A percentile compares a stretch with the other conserved stretches of the same genome.
These are phyloP conservation scores for Emergomyces orientalis DNA, from an alignment of 2,329 filamentous ascomycete genomes.

Conservation along the genomic window DNA sequence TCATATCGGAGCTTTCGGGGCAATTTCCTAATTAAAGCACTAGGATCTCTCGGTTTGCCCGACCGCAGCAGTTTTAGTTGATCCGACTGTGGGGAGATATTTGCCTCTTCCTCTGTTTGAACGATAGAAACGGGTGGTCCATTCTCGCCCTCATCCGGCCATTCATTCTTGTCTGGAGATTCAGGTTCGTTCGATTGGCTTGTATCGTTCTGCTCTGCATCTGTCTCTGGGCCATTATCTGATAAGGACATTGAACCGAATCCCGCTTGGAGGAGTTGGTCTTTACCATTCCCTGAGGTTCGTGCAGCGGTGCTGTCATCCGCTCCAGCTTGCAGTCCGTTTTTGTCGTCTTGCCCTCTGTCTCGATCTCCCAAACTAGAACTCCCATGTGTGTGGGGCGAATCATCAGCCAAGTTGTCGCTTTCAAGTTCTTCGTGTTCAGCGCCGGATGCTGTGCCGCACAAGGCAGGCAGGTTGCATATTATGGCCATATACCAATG, in stretches of 20 bases:
- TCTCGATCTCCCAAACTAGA: not conserved
- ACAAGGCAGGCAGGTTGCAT: conserved; percentile 62
- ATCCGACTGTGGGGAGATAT: not conserved
- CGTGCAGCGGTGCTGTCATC: conserved; percentile 4
- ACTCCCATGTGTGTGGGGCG: not conserved
- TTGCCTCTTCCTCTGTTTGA: not conserved
- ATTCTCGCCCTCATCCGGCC: conserved; percentile 27
- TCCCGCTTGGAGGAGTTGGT: conserved; percentile 20
- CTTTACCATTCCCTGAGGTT: conserved; percentile 16
- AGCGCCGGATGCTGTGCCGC: not conserved
- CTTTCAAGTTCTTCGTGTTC: not conserved
- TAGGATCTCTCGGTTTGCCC: not conserved
- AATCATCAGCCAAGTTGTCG: not conserved
- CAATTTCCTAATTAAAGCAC: conserved; percentile 10
- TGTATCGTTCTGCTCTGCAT: not conserved
- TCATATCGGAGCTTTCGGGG: conserved; percentile 36
- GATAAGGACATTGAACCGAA: conserved; percentile 25
- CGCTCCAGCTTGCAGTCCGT: not conserved
- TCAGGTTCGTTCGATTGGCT: conserved; percentile 2
- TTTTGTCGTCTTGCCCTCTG: not conserved
- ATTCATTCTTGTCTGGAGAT: conserved; percentile 19
- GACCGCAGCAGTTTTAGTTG: conserved; percentile 15
- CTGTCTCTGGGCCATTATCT: conserved; percentile 15
- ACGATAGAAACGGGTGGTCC: conserved; percentile 1
- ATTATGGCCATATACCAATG: conserved; percentile 98